A percentile compares a stretch with the other conserved stretches of the same genome.
These are phyloP conservation scores for Aspergillus affinis DNA, from an alignment of 495 filamentous ascomycete species.

Conservation along the genomic window DNA sequence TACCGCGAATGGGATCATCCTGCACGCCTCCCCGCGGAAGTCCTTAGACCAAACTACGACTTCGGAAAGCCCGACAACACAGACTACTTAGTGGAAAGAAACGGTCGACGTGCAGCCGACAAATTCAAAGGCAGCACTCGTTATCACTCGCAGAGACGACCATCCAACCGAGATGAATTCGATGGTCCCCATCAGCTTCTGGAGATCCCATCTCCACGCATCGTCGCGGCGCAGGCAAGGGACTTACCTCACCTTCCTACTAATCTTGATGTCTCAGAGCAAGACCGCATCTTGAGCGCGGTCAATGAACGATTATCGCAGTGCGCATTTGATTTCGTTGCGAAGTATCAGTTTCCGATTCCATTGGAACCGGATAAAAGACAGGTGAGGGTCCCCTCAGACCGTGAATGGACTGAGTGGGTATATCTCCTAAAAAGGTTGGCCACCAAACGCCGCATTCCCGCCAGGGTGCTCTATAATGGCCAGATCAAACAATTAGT, in stretches of 20 bases:
- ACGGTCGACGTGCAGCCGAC: constrained; percentile 37
- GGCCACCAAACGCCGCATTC: constrained; percentile 81
- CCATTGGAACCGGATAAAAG: constrained; percentile 78
- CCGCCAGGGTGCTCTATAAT: constrained; percentile 78
- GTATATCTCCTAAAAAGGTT: constrained; percentile 83
- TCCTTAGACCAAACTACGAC: constrained; percentile 34
- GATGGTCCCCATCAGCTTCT: constrained; percentile 82
- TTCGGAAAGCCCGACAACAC: constrained; percentile 35
- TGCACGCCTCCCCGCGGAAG: constrained; percentile 32
- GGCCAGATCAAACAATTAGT: constrained; percentile 87
- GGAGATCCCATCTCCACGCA: constrained; percentile 61
- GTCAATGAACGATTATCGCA: constrained; percentile 83
- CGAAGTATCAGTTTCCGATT: constrained; percentile 86
- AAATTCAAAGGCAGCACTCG: constrained; percentile 51
- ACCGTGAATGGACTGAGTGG: constrained; percentile 92
- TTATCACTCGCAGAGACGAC: constrained; percentile 63
- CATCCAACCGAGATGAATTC: constrained; percentile 85
- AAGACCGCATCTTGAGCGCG: constrained; percentile 73
- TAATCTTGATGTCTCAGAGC: constrained; percentile 77
- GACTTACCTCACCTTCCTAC: constrained; percentile 80
- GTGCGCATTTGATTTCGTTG: constrained; percentile 86
- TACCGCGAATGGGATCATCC: constrained; percentile 41
- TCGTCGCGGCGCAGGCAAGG: constrained; percentile 69
- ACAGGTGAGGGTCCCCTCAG: constrained; percentile 72
- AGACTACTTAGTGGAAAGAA: constrained; percentile 44